phyloP scores from a whole-genome alignment of 2,329 filamentous ascomycete species.

The Fusarium penzigii region DNA sequence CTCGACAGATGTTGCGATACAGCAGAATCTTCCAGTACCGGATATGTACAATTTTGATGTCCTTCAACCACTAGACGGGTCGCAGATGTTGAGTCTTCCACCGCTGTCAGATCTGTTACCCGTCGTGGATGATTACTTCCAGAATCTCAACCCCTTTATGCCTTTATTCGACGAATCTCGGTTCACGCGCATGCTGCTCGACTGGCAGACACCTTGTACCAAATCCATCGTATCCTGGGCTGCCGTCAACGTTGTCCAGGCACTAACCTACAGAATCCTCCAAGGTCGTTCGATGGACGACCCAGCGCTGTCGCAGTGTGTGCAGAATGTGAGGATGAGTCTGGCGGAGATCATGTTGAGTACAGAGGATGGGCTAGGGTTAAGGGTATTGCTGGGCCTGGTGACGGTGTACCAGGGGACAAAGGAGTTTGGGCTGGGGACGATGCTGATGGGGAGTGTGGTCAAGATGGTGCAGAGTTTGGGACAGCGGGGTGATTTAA shows the following conservation, averaged over 20 bases:
- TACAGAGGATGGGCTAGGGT: constrained; percentile 31
- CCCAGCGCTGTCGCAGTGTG: constrained; percentile 23
- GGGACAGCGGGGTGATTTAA: constrained; percentile 17
- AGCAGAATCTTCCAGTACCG: background rate
- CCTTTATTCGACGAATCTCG: constrained; percentile 36
- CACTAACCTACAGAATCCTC: constrained; percentile 30
- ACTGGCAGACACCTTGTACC: constrained; percentile 31
- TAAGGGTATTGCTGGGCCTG: constrained; percentile 38
- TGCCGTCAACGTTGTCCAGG: constrained; percentile 38
- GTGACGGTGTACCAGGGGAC: constrained; percentile 35
- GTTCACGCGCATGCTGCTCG: constrained; percentile 37
- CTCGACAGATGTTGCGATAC: background rate
- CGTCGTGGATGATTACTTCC: constrained; percentile 22
- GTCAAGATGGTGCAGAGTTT: constrained; percentile 36
- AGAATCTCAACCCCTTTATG: constrained; percentile 21
- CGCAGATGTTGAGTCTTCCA: background rate
- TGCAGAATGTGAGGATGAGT: constrained; percentile 34
- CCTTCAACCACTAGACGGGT: background rate
- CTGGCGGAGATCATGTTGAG: constrained; percentile 35
- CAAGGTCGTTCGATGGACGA: constrained; percentile 21
- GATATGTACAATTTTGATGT: background rate
- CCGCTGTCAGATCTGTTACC: constrained; percentile 20
- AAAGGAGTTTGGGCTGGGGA: constrained; percentile 32
- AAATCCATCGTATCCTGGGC: constrained; percentile 30
- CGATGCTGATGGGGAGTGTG: constrained; percentile 35